Evolutionary conservation across 148 eudicot genomes (phyloP), one percentile per base, ranked within the genome.

Genomic region (Camellia granthamiana): DNA sequence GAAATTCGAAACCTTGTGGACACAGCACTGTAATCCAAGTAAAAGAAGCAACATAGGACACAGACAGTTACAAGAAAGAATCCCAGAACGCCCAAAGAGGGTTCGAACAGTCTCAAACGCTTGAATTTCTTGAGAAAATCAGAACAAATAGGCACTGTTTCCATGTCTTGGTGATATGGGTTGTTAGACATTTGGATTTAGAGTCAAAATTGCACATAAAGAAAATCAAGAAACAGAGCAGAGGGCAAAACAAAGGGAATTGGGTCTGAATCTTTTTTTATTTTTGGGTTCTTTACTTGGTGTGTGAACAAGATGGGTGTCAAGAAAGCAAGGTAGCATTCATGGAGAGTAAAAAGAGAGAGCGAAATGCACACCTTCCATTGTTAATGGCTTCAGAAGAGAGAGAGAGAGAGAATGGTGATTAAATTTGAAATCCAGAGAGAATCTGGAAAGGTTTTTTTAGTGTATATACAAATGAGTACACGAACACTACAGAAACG

Each of bases 1-100:
- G 83, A 83, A 66, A 91, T 64, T 6, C 79, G 71, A 65, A 90
- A 78, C 51, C 93, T 87, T 72, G 80, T 88, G 1, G 66, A 78
- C 69, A 87, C 84, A 46, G 79, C 85, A 80, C 82, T 88, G 73
- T 90, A 91, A 83, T 95, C 93, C 74, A 91, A 86, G 83, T 86
- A 91, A 78, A 90, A 88, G 85, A 91, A 95, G 54, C 87, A 69
- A 14, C 81, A 80, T 55, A 93, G 78, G 0, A 89, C 79, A 64
- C 86, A 83, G 54, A 87, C 69, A 7, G 87, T 79, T 5, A 87
- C 79, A 8, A 90, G 14, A 23, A 89, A 75, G 78, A 90, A 88
- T 16, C 92, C 93, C 1, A 91, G 77, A 61, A 90, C 78, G 3
- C 91, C 85, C 1, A 90, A 7, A 4, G 97, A 94, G 30, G 94